phyloP scores from a whole-genome alignment of 306 rosid species.

The Castanea mollissima region DNA sequence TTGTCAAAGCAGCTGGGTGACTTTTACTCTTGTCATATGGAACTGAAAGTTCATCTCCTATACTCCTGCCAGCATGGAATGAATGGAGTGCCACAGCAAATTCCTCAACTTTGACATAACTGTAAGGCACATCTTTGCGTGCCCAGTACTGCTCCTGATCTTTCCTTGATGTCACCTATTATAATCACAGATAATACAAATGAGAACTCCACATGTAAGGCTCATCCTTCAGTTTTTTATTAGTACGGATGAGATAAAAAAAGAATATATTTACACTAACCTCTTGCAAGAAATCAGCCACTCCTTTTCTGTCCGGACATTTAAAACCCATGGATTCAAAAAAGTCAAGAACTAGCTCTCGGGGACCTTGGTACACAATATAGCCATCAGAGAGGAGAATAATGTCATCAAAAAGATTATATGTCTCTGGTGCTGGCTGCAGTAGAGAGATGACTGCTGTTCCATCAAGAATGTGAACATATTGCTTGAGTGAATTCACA shows the following conservation, averaged over 20 bases:
- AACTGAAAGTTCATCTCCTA: constrained; percentile 37
- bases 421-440: constrained; percentile 64
- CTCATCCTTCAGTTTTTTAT: neutral
- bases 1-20: constrained; percentile 44
- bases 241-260: neutral
- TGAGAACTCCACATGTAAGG: neutral
- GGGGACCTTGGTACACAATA: constrained; percentile 54
- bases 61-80: constrained; percentile 31
- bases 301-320: constrained; percentile 59
- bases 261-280: constrained; percentile 7
- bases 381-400: constrained; percentile 53
- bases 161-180: constrained; percentile 39
- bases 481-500: constrained; percentile 34
- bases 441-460: constrained; percentile 49
- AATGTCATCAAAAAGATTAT: constrained; percentile 50
- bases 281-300: constrained; percentile 60
- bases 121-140: constrained; percentile 29
- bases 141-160: constrained; percentile 53
- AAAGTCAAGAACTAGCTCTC: constrained; percentile 43
- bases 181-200: neutral
- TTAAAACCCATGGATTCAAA: constrained; percentile 46
- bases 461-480: constrained; percentile 20
- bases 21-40: constrained; percentile 40
- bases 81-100: constrained; percentile 37
- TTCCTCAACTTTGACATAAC: constrained; percentile 24